These are phyloP conservation scores for Saxophila tyrrhenica DNA, from an alignment of 495 filamentous ascomycete genomes.

Conservation along the genomic window DNA sequence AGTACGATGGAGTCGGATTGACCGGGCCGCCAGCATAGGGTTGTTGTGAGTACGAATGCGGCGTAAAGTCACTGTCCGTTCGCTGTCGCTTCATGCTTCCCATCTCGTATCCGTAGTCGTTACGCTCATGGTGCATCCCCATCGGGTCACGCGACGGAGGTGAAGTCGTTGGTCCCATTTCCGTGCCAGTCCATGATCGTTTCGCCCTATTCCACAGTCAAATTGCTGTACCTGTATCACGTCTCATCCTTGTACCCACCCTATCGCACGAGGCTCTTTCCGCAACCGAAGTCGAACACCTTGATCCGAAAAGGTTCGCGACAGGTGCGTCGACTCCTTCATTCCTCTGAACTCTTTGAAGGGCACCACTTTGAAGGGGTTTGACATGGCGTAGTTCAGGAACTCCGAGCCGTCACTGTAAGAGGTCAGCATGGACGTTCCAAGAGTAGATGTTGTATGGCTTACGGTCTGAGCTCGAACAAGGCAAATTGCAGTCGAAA, in stretches of 20 bases:
- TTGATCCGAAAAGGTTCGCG: constrained; percentile 88
- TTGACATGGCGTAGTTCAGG: constrained; percentile 60
- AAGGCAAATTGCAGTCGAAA: constrained; percentile 77
- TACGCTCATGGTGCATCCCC: background rate
- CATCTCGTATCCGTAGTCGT: background rate
- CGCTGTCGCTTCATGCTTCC: background rate
- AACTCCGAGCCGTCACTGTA: constrained; percentile 35
- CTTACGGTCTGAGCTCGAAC: constrained; percentile 70
- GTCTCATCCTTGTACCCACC: background rate
- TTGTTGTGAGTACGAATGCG: background rate
- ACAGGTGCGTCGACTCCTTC: constrained; percentile 83
- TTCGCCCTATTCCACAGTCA: background rate
- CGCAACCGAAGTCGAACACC: constrained; percentile 80
- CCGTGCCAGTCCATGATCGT: background rate
- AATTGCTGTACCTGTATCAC: too few relatives aligned
- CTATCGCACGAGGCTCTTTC: constrained; percentile 56
- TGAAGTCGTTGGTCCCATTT: background rate
- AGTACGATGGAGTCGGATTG: background rate
- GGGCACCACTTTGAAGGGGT: constrained; percentile 65
- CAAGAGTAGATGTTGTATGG: background rate
- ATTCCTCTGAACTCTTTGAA: constrained; percentile 78
- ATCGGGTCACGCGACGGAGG: background rate
- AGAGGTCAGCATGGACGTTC: constrained; percentile 6
- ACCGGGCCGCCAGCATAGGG: background rate
- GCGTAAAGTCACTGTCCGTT: background rate